Evolutionary conservation across 768 basidiomycete species (phyloP), one percentile per base, ranked within the genome.

Genomic region (Cystofilobasidium macerans): DNA sequence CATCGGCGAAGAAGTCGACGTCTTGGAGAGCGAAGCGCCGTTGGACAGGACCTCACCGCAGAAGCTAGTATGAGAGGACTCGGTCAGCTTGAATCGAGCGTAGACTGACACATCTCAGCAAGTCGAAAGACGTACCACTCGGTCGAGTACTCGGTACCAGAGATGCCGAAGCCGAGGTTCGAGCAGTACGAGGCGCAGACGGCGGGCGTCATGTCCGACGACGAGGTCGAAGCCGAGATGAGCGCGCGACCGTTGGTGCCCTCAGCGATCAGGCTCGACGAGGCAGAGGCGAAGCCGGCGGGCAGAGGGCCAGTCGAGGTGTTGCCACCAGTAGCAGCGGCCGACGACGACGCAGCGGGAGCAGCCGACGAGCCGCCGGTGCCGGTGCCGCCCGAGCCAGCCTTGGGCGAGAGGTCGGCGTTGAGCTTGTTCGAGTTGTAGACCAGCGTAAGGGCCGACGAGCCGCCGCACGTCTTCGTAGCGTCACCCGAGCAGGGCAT

Each of bases 11-110:
- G 22, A 26, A 6, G 64, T 26, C 1, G 64, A 65, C 43, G 38
- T n/a, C 26, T 28, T 16, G 18, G 57, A 47, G 45, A 59, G 64
- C 24, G 64, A 65, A 20, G 64, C 64, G 43, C 64, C 64, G 47
- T 65, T 67, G 1, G 59, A 40, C 24, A 61, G 4, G 70, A 77
- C 6, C 80, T 82, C 47, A 80, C 83, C 18, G 80, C 77, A 77
- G 70, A 73, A 76, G 69, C 53, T 36, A 38, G n/a, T 24, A 53
- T 9, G 51, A 24, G 30, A 32, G 7, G 9, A 53, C 51, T 8
- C 9, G 30, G 8, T 32, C 8, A 16, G 16, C 16, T 9, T 9
- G 38, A 40, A 51, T n/a, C n/a, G n/a, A n/a, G n/a, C n/a, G n/a
- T n/a, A n/a, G n/a, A n/a, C n/a, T n/a, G n/a, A n/a, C n/a, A n/a